A percentile compares a stretch with the other conserved stretches of the same genome.
These are phyloP conservation scores for Allomyces macrogynus DNA, from an alignment of 192 early-diverging fungal genomes.

Conservation along the genomic window DNA sequence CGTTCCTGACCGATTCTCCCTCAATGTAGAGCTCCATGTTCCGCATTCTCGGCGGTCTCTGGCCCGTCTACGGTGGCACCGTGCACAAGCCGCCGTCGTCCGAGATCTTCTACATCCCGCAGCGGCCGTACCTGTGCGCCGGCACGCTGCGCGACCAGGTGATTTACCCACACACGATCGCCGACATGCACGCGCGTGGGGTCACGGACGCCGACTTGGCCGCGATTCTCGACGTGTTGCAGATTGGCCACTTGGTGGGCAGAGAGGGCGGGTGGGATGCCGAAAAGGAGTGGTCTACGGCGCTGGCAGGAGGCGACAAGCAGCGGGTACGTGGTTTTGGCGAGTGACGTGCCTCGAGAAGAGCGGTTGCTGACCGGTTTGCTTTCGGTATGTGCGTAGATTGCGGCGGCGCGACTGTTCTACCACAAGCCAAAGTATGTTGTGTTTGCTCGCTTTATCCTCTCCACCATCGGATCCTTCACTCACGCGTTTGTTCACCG, in stretches of 20 bases:
- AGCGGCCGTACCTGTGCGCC: slow-evolving; percentile 83
- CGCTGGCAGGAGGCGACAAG: slow-evolving; percentile 91
- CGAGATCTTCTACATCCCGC: slow-evolving; percentile 95
- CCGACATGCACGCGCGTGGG: slow-evolving; percentile 52
- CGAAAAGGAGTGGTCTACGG: slow-evolving; percentile 74
- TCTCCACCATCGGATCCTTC: too few species aligned
- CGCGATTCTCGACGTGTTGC: slow-evolving; percentile 61
- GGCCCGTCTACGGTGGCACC: slow-evolving; percentile 73
- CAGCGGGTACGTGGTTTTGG: slow-evolving; percentile 33
- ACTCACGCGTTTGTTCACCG: too few species aligned
- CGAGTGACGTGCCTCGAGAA: too few species aligned
- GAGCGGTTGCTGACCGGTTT: too few species aligned
- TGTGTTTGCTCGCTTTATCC: too few species aligned
- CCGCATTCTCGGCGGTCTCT: slow-evolving; percentile 86
- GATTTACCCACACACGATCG: slow-evolving; percentile 79
- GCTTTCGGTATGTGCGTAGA: too few species aligned
- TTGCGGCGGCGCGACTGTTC: slow-evolving; percentile 6
- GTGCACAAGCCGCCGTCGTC: slow-evolving; percentile 18
- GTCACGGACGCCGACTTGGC: slow-evolving; percentile 60
- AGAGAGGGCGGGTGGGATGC: slow-evolving; percentile 80
- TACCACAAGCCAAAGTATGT: slow-evolving; percentile 5
- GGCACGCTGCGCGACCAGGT: slow-evolving; percentile 93
- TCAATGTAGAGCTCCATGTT: slow-evolving; percentile 53
- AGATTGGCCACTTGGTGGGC: slow-evolving; percentile 61
- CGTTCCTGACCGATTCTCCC: neutral